Evolutionary conservation across 805 yeast genomes (phyloP).

Genomic region (Nakazawaea holstii): DNA sequence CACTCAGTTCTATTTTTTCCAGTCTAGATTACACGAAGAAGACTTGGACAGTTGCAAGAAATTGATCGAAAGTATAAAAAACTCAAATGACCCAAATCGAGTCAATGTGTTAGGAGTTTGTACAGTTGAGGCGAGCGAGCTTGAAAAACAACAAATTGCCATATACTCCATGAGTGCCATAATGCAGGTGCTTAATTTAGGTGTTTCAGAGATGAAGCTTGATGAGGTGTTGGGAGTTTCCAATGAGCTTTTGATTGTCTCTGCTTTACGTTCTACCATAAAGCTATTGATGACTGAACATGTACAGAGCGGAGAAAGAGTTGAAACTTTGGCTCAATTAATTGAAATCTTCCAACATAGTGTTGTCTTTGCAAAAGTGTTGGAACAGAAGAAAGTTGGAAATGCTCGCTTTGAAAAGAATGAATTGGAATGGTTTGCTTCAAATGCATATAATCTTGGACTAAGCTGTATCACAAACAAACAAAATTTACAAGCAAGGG

Average conservation of each 20-base stretch:
- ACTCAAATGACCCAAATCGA: background rate
- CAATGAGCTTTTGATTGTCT: conserved; percentile 7
- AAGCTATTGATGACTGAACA: conserved; percentile 8
- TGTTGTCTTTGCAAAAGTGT: background rate
- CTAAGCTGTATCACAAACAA: conserved; percentile 16
- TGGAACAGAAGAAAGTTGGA: background rate
- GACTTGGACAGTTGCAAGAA: conserved; percentile 13
- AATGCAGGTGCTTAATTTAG: background rate
- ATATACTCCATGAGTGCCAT: background rate
- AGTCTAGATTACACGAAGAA: conserved; percentile 14
- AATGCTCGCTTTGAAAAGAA: conserved; percentile 10
- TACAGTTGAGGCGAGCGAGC: conserved; percentile 25
- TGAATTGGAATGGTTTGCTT: conserved; percentile 36
- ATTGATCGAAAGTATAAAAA: conserved; percentile 5
- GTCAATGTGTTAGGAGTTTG: conserved; percentile 21
- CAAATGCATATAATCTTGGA: conserved; percentile 27
- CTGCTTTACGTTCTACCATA: conserved; percentile 15
- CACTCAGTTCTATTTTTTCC: conserved; percentile 28
- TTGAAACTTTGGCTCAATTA: background rate
- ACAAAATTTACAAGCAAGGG: background rate
- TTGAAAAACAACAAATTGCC: background rate
- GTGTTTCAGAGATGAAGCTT: background rate
- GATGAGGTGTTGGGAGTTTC: background rate
- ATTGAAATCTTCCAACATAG: conserved; percentile 3
- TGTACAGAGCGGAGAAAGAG: too few species aligned